phyloP scores from a whole-genome alignment of 768 basidiomycete species.

The Hygrocybe punicea region DNA sequence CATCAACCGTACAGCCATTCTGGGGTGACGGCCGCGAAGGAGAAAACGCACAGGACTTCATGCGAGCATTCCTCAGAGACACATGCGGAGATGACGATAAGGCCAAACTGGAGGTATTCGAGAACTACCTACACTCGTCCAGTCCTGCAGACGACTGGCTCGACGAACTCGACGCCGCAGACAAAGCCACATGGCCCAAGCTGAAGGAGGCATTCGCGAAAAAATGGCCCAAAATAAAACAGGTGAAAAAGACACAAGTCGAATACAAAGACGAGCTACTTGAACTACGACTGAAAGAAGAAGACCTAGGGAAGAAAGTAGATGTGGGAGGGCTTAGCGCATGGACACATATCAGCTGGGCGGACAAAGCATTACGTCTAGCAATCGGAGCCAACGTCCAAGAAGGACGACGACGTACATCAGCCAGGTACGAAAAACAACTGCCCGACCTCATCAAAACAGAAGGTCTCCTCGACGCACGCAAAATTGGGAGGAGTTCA shows the following conservation, averaged over 20 bases:
- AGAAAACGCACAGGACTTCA: background rate
- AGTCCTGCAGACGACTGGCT: background rate
- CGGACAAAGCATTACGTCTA: no score
- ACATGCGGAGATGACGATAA: background rate
- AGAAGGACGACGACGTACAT: background rate
- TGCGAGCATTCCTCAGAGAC: no score
- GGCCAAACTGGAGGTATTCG: background rate
- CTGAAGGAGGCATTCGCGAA: background rate
- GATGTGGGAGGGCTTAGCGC: no score
- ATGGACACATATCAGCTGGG: background rate
- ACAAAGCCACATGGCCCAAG: no score
- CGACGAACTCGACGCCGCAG: background rate
- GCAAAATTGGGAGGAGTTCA: background rate
- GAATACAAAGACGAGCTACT: background rate
- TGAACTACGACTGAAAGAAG: background rate
- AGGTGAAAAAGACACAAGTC: background rate
- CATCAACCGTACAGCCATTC: no score
- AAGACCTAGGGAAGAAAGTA: no score
- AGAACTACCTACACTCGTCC: background rate
- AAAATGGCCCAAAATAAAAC: background rate
- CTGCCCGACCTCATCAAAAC: no score
- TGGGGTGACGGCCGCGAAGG: background rate
- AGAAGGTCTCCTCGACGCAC: no score
- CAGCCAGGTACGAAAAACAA: background rate
- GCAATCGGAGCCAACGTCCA: background rate